These are phyloP conservation scores for Globisporangium heterothallicum DNA, from an alignment of 352 stramenopile species.

Conservation along the genomic window DNA sequence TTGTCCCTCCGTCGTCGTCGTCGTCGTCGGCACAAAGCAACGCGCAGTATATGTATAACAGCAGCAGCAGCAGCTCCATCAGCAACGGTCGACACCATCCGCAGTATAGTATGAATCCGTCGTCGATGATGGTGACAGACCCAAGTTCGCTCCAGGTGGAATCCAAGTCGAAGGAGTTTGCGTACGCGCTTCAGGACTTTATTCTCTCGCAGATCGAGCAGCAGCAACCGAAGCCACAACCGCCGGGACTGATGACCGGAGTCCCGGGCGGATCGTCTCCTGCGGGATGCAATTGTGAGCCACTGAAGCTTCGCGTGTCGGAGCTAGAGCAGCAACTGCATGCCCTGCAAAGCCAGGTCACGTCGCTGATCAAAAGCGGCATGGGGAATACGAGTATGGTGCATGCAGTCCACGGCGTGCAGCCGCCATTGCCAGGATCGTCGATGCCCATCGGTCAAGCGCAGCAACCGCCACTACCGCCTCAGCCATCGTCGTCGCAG, in stretches of 20 bases:
- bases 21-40: not conserved
- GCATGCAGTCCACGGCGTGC: not conserved
- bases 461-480: conserved; percentile 18
- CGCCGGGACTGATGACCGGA: conserved; percentile 4
- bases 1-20: conserved; percentile 1
- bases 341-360: conserved; percentile 41
- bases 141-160: conserved; percentile 22
- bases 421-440: conserved; percentile 8
- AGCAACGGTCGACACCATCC: no score
- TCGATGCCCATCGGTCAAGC: conserved; percentile 1
- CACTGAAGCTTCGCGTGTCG: conserved; percentile 36
- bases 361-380: conserved; percentile 6
- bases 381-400: conserved; percentile 14
- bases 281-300: conserved; percentile 31
- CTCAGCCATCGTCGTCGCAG: conserved; percentile 8
- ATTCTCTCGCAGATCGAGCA: conserved; percentile 34
- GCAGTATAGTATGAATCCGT: no score
- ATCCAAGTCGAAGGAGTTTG: conserved; percentile 52
- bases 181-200: conserved; percentile 51
- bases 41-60: conserved; percentile 7
- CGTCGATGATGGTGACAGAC: conserved; percentile 1
- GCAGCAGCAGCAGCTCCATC: conserved; percentile 11
- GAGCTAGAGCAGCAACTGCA: conserved; percentile 47
- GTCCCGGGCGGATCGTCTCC: not conserved
- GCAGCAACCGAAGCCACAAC: conserved; percentile 11